phyloP scores from a whole-genome alignment of 768 basidiomycete genomes.

The Pleurotus djamor region DNA sequence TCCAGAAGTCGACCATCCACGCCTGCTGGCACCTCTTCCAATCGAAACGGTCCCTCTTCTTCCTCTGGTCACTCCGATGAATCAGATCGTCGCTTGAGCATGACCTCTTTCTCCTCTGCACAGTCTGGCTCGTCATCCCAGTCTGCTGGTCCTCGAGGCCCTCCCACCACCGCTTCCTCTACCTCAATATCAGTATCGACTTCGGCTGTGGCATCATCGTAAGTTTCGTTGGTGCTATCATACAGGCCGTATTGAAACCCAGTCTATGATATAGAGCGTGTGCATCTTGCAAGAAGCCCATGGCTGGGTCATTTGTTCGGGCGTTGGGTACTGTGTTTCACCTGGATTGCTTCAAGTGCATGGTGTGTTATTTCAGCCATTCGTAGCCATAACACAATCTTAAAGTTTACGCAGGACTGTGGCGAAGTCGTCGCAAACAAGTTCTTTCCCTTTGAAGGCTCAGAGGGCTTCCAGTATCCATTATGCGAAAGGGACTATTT shows the following conservation, averaged over 20 bases:
- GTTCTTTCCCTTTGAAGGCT: constrained; percentile 97
- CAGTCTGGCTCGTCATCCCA: constrained; percentile 50
- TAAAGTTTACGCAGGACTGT: constrained; percentile 68
- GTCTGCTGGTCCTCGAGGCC: constrained; percentile 36
- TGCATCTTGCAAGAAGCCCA: constrained; percentile 72
- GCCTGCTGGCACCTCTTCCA: constrained; percentile 45
- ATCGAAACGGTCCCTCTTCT: constrained; percentile 40
- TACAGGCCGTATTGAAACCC: too few relatives aligned
- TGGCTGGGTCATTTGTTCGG: constrained; percentile 96
- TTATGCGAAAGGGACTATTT: constrained; percentile 99
- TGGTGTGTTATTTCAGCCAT: constrained; percentile 52
- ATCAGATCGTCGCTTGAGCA: constrained; percentile 42
- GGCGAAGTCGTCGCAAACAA: constrained; percentile 95
- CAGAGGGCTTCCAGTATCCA: constrained; percentile 85
- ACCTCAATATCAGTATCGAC: constrained; percentile 34
- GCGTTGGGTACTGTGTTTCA: constrained; percentile 94
- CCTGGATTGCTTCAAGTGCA: constrained; percentile 97
- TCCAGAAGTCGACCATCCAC: constrained; percentile 54
- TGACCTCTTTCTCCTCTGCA: constrained; percentile 50
- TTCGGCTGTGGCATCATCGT: constrained; percentile 53
- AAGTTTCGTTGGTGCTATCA: constrained; percentile 26
- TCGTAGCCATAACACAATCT: constrained; percentile 2
- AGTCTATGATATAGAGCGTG: constrained; percentile 48
- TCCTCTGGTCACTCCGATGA: constrained; percentile 54
- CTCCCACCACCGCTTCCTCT: constrained; percentile 53